Conservation (phyloP, 345 rosid species). For the Citrus mangshanensis region DNA sequence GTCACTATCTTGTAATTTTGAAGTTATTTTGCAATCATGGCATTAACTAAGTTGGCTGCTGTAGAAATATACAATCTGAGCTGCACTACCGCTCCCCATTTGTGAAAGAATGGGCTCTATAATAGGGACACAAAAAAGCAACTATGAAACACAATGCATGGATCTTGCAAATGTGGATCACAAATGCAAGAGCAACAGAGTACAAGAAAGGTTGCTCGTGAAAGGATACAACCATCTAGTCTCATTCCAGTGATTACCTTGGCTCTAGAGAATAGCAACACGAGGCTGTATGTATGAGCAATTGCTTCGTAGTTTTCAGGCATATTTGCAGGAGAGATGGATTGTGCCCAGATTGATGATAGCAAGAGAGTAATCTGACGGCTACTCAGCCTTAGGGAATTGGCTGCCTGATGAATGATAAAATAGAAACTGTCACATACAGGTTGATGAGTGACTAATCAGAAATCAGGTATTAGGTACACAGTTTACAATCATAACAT, state of each 20-base stretch:
- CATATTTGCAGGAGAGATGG: constrained; percentile 78
- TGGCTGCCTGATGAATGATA: constrained; percentile 48
- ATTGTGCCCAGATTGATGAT: constrained; percentile 92
- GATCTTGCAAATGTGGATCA: not conserved
- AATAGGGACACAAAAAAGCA: not conserved
- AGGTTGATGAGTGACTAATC: constrained; percentile 3
- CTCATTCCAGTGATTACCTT: constrained; percentile 54
- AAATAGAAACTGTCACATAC: constrained; percentile 5
- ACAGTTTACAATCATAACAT: constrained; percentile 7
- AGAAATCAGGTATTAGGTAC: not conserved
- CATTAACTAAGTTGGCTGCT: not conserved
- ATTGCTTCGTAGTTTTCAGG: constrained; percentile 94
- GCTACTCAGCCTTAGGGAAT: constrained; percentile 78
- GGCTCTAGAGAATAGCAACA: constrained; percentile 78
- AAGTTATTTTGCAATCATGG: not conserved
- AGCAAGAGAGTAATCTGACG: constrained; percentile 90
- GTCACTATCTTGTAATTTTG: not conserved
- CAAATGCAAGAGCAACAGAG: not conserved
- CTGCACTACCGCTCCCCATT: not conserved
- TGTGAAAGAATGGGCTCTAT: not conserved
- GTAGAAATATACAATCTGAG: not conserved
- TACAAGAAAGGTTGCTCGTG: not conserved
- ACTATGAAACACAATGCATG: not conserved
- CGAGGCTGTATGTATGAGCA: constrained; percentile 89
- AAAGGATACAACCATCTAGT: constrained; percentile 6